Evolutionary conservation across 1,284 basidiomycete genomes (phyloP).

Genomic region (Pseudozyma sp.): DNA sequence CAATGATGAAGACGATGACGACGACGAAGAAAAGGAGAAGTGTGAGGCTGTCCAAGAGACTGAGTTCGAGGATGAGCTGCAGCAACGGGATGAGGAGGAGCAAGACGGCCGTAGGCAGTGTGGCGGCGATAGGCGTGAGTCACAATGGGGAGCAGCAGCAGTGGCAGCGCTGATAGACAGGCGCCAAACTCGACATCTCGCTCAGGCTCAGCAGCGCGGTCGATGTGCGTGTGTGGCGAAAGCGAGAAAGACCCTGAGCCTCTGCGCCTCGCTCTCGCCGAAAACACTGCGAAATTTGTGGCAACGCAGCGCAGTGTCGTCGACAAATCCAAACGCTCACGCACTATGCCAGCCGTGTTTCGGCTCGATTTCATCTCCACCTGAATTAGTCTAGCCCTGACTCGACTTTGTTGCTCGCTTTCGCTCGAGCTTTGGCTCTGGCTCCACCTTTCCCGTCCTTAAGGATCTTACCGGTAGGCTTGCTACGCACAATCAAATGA

Average conservation of each 20-base stretch:
- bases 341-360: neutral
- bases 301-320: neutral
- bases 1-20: constrained; percentile 12
- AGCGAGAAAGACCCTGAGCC: constrained; percentile 10
- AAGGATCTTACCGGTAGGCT: no score
- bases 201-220: neutral
- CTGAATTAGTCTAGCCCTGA: neutral
- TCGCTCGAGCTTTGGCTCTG: neutral
- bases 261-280: no score
- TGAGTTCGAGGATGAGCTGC: constrained; percentile 3
- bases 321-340: neutral
- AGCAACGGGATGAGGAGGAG: constrained; percentile 4
- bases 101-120: neutral
- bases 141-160: neutral
- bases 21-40: neutral
- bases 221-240: constrained; percentile 2
- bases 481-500: no score
- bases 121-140: constrained; percentile 29
- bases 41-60: neutral
- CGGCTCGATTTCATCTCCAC: neutral
- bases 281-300: neutral
- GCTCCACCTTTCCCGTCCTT: no score
- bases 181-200: neutral
- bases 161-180: constrained; percentile 15
- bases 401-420: neutral